A percentile compares a stretch with the other conserved stretches of the same genome.
Evolutionary conservation across 2,329 filamentous ascomycete species (phyloP).

Genomic region (Fusarium xylarioides): DNA sequence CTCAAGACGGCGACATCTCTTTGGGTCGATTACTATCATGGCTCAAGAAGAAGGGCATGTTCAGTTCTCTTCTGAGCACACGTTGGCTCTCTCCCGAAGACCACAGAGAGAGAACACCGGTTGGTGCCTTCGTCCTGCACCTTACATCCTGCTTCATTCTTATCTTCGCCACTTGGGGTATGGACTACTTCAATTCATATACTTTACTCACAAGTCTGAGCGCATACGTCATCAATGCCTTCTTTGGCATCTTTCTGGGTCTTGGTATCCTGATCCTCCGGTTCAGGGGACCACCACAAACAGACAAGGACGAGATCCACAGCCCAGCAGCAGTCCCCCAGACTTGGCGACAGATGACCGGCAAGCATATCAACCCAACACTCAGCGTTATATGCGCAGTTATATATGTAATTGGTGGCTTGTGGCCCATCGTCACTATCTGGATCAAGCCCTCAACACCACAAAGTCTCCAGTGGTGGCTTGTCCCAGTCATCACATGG

Average conservation of each 20-base stretch:
- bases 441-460: constrained; percentile 43
- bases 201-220: constrained; percentile 44
- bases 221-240: constrained; percentile 48
- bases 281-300: constrained; percentile 46
- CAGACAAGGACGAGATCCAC: constrained; percentile 14
- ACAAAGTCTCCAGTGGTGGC: constrained; percentile 41
- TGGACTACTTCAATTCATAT: constrained; percentile 43
- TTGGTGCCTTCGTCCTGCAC: constrained; percentile 49
- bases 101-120: constrained; percentile 49
- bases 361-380: constrained; percentile 43
- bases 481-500: constrained; percentile 46
- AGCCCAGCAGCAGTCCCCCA: constrained; percentile 18
- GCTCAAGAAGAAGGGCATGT: constrained; percentile 45
- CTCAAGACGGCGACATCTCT: constrained; percentile 49
- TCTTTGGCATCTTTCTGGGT: constrained; percentile 48
- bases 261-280: constrained; percentile 50
- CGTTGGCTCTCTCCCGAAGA: constrained; percentile 48
- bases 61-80: constrained; percentile 40
- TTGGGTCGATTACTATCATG: constrained; percentile 46
- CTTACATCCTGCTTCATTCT: constrained; percentile 48
- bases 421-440: constrained; percentile 46
- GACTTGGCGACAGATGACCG: constrained; percentile 48
- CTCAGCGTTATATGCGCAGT: constrained; percentile 45
- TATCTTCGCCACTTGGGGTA: constrained; percentile 47
- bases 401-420: constrained; percentile 45